Evolutionary conservation across 768 basidiomycete genomes (phyloP).

Genomic region (Amanita muscaria): DNA sequence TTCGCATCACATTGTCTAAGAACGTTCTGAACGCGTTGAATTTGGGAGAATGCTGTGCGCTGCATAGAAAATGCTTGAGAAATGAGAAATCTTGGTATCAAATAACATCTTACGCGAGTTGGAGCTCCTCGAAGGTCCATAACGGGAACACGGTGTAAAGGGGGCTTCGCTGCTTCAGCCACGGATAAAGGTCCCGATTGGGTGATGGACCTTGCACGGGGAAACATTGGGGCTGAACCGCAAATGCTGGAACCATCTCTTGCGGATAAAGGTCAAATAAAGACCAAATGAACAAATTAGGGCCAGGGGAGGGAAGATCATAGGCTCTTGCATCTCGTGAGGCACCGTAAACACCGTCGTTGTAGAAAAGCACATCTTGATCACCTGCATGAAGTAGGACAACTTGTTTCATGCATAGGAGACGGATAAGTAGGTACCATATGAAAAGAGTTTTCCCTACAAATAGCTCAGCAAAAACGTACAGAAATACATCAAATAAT

Average conservation of each 20-base stretch:
- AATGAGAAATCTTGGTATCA: not conserved
- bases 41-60: not conserved
- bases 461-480: not conserved
- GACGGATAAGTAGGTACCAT: slow-evolving; percentile 1
- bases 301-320: slow-evolving; percentile 2
- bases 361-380: slow-evolving; percentile 1
- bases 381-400: not conserved
- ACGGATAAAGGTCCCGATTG: not conserved
- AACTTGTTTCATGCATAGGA: slow-evolving; percentile 1
- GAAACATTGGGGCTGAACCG: not conserved
- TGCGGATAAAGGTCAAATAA: not conserved
- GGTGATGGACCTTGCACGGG: slow-evolving; percentile 1
- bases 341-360: not conserved
- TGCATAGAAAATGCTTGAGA: not conserved
- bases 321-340: not conserved
- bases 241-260: slow-evolving; percentile 1
- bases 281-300: slow-evolving; percentile 1
- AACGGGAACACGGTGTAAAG: slow-evolving; percentile 1
- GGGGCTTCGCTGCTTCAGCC: not conserved
- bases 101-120: not conserved
- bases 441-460: slow-evolving; percentile 1
- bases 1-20: not conserved
- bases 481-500: slow-evolving; percentile 1
- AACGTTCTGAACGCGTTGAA: not conserved
- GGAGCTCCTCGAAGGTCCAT: not conserved